Evolutionary conservation across 768 basidiomycete genomes (phyloP).

Genomic region (Clitopilus passeckerianus): DNA sequence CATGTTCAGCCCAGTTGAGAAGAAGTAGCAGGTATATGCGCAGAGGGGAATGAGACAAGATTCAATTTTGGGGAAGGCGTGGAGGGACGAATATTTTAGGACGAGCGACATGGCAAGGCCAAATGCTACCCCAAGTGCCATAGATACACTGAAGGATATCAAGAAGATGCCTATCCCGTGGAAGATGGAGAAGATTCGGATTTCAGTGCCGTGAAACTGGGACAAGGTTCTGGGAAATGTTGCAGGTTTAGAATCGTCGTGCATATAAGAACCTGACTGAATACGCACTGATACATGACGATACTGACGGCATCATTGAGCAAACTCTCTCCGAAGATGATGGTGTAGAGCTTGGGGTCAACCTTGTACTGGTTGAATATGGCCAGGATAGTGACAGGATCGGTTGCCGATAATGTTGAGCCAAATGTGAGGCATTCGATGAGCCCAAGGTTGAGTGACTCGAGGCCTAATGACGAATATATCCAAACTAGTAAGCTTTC

Average conservation of each 20-base stretch:
- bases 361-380: slow-evolving; percentile 99
- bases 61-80: slow-evolving; percentile 88
- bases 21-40: slow-evolving; percentile 97
- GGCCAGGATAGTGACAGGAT: slow-evolving; percentile 95
- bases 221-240: slow-evolving; percentile 74
- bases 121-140: slow-evolving; percentile 89
- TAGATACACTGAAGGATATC: slow-evolving; percentile 90
- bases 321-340: slow-evolving; percentile 96
- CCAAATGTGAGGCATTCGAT: slow-evolving; percentile 96
- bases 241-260: not conserved
- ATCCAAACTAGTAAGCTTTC: slow-evolving; percentile 88
- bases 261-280: not conserved
- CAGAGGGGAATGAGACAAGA: slow-evolving; percentile 93
- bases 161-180: slow-evolving; percentile 98
- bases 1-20: slow-evolving; percentile 94
- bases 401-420: slow-evolving; percentile 94
- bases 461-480: slow-evolving; percentile 89
- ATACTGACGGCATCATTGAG: slow-evolving; percentile 99
- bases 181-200: slow-evolving; percentile 85
- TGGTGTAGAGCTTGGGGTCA: slow-evolving; percentile 93
- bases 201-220: slow-evolving; percentile 86
- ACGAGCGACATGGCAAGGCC: slow-evolving; percentile 89
- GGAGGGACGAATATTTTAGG: slow-evolving; percentile 90
- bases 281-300: slow-evolving; percentile 98
- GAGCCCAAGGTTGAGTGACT: slow-evolving; percentile 78